These are phyloP conservation scores for Pseudoturritis turrita DNA, from an alignment of 345 rosid genomes.

Conservation along the genomic window DNA sequence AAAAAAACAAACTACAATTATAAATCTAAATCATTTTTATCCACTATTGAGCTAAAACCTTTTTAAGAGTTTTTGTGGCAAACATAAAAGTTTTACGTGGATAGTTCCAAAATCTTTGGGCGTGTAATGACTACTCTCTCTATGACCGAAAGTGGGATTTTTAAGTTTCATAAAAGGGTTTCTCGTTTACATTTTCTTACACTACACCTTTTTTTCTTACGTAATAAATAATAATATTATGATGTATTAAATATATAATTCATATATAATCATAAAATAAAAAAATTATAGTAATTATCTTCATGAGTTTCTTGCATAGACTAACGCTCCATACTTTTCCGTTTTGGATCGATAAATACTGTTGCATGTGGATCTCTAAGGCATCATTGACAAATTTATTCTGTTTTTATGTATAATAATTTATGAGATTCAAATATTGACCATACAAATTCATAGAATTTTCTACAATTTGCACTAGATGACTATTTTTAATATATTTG, in stretches of 20 bases:
- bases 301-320: conserved; percentile 22
- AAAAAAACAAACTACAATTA: no score
- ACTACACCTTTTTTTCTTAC: neutral
- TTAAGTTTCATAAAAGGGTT: neutral
- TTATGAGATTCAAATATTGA: neutral
- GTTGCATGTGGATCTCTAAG: conserved; percentile 22
- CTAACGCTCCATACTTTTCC: conserved; percentile 24
- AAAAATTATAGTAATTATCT: neutral
- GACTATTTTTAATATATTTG: neutral
- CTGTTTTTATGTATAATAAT: neutral
- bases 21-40: neutral
- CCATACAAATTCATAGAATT: neutral
- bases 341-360: conserved; percentile 9
- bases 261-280: neutral
- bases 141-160: neutral
- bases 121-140: neutral
- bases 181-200: neutral
- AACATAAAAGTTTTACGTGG: neutral
- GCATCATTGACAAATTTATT: conserved; percentile 4
- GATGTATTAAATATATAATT: neutral
- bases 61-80: neutral
- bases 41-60: neutral
- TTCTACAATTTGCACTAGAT: conserved; percentile 7
- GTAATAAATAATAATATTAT: neutral
- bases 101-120: conserved; percentile 18